These are phyloP conservation scores for Blepharisma stoltei DNA, from an alignment of 73 alveolate genomes.

Conservation along the genomic window DNA sequence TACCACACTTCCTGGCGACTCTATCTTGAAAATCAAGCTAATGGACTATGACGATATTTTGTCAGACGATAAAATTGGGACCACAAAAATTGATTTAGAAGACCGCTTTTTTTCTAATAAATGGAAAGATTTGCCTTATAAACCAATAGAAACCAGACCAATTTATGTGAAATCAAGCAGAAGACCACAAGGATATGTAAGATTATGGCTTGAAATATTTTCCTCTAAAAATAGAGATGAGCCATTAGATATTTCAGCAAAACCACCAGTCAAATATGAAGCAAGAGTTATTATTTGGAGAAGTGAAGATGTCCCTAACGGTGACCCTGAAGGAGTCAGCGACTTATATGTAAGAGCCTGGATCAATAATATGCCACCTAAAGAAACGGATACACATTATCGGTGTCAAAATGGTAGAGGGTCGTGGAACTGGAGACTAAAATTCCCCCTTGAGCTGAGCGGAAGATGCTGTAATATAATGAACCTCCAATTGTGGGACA, in stretches of 20 bases:
- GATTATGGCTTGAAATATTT: conserved; percentile 82
- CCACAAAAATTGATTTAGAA: conserved; percentile 82
- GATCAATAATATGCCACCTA: conserved; percentile 57
- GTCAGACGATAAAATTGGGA: conserved; percentile 84
- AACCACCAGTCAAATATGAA: conserved; percentile 76
- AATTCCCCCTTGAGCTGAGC: conserved; percentile 48
- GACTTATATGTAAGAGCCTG: conserved; percentile 81
- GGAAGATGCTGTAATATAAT: conserved; percentile 51
- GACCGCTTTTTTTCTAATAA: conserved; percentile 87
- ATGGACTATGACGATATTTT: conserved; percentile 87
- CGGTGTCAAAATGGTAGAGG: conserved; percentile 83
- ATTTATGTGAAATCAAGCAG: conserved; percentile 70
- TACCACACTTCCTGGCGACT: conserved; percentile 83
- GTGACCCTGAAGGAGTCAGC: conserved; percentile 88
- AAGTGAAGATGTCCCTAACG: conserved; percentile 69
- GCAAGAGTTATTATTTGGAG: conserved; percentile 86
- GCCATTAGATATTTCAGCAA: conserved; percentile 65
- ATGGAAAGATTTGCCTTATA: conserved; percentile 76
- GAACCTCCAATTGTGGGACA: conserved; percentile 70
- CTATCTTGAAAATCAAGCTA: conserved; percentile 62
- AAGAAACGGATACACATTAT: conserved; percentile 88
- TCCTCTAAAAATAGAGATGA: conserved; percentile 58
- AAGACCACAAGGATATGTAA: conserved; percentile 75
- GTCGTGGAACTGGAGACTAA: conserved; percentile 84
- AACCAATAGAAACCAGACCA: conserved; percentile 82